Conservation (phyloP, 2,329 filamentous ascomycete species). For the Volutella citrinella region DNA sequence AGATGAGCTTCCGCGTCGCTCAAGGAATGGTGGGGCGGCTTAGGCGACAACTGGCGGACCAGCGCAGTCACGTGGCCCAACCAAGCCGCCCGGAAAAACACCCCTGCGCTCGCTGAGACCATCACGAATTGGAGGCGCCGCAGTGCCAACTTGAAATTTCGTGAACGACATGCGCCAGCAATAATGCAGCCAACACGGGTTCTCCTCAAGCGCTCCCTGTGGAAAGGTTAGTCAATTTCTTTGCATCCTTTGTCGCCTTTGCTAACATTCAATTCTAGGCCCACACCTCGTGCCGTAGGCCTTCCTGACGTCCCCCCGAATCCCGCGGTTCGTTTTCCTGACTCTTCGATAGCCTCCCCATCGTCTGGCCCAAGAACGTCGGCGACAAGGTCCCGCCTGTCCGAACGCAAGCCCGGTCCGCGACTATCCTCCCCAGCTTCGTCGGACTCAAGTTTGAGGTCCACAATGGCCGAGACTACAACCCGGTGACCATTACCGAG, state of each 20-base stretch:
- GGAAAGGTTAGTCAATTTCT: constrained; percentile 65
- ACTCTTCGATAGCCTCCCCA: constrained; percentile 51
- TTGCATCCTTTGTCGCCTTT: not conserved
- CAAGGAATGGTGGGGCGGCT: too few relatives aligned
- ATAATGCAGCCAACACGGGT: constrained; percentile 68
- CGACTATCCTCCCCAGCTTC: constrained; percentile 89
- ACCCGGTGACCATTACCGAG: constrained; percentile 80
- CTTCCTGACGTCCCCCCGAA: constrained; percentile 6
- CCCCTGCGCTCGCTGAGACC: not conserved
- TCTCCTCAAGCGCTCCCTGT: constrained; percentile 74
- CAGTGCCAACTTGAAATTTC: constrained; percentile 19
- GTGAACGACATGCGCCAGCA: constrained; percentile 21
- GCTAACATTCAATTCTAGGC: constrained; percentile 33
- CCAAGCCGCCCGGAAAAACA: constrained; percentile 17
- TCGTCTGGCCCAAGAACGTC: constrained; percentile 54
- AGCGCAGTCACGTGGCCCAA: constrained; percentile 10
- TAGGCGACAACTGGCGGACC: too few relatives aligned
- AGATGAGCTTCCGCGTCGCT: too few relatives aligned
- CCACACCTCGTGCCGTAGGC: constrained; percentile 54
- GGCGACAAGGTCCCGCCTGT: constrained; percentile 70
- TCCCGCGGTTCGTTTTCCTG: constrained; percentile 22
- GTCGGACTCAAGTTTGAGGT: constrained; percentile 87
- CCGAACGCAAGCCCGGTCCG: constrained; percentile 80
- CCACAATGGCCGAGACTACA: constrained; percentile 86
- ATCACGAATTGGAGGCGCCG: constrained; percentile 17